Conservation (phyloP, 2,329 filamentous ascomycete genomes). For the Cladosporium sp. region DNA sequence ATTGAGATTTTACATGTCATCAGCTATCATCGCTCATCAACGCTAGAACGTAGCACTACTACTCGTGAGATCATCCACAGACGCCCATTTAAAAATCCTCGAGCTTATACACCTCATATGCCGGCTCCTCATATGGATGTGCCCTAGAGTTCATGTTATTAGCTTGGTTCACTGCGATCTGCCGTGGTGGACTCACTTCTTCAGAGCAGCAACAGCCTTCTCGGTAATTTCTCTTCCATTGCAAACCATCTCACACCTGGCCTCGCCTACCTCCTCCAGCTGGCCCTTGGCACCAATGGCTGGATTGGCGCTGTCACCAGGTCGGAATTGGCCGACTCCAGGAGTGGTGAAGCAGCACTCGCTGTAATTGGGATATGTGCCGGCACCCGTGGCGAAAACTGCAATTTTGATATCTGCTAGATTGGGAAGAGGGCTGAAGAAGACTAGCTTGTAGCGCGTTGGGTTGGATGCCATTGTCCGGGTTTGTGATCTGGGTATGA, state of each 20-base stretch:
- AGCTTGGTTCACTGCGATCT: not conserved
- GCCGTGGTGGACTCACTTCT: slow-evolving; percentile 45
- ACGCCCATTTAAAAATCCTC: slow-evolving; percentile 33
- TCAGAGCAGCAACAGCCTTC: slow-evolving; percentile 57
- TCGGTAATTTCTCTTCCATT: slow-evolving; percentile 51
- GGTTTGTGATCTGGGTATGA: not conserved
- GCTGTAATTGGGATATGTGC: slow-evolving; percentile 40
- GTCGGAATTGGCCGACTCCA: slow-evolving; percentile 62
- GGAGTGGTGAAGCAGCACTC: slow-evolving; percentile 37
- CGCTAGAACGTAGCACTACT: too few relatives aligned
- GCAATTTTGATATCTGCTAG: slow-evolving; percentile 37
- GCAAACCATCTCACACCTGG: slow-evolving; percentile 58
- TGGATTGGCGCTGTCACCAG: slow-evolving; percentile 55
- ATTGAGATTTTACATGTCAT: too few relatives aligned
- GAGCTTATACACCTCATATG: slow-evolving; percentile 42
- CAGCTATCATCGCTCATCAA: too few relatives aligned
- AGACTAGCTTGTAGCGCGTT: slow-evolving; percentile 38
- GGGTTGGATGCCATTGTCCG: not conserved
- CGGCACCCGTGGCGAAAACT: slow-evolving; percentile 42
- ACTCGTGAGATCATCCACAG: not conserved
- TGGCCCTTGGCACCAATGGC: slow-evolving; percentile 53
- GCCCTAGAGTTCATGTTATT: slow-evolving; percentile 23
- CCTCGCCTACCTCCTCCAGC: slow-evolving; percentile 55
- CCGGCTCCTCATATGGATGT: slow-evolving; percentile 42
- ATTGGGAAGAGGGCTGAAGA: slow-evolving; percentile 36